Conservation (phyloP, 2,329 filamentous ascomycete genomes). For the Venturia effusa region DNA sequence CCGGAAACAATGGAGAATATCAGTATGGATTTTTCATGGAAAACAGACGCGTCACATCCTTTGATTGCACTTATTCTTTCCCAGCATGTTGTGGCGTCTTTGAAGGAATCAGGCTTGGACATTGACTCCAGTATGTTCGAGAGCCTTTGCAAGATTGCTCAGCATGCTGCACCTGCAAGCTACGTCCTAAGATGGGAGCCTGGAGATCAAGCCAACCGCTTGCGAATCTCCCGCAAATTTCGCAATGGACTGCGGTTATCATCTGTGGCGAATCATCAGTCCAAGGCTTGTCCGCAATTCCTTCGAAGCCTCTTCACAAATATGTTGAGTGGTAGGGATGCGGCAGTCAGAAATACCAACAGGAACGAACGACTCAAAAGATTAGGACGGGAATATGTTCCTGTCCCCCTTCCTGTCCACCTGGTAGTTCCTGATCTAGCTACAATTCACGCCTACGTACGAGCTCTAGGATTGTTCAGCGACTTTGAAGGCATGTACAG, state of each 20-base stretch:
- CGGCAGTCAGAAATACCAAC: background rate
- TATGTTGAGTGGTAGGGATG: background rate
- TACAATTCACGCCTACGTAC: constrained; percentile 49
- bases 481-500: constrained; percentile 48
- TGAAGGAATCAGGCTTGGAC: background rate
- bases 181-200: background rate
- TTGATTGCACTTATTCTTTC: background rate
- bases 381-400: background rate
- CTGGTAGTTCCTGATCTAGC: constrained; percentile 35
- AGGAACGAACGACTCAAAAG: background rate
- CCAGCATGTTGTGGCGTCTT: background rate
- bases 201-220: background rate
- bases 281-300: background rate
- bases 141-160: background rate
- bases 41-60: background rate
- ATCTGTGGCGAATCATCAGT: background rate
- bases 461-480: constrained; percentile 49
- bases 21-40: background rate
- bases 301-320: background rate
- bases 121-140: background rate
- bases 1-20: background rate
- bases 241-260: background rate
- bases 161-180: background rate
- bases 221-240: background rate
- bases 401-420: constrained; percentile 14